Base-by-base conservation (phyloP, 2,329 filamentous ascomycete species). In the Pseudogymnoascus sp. region DNA sequence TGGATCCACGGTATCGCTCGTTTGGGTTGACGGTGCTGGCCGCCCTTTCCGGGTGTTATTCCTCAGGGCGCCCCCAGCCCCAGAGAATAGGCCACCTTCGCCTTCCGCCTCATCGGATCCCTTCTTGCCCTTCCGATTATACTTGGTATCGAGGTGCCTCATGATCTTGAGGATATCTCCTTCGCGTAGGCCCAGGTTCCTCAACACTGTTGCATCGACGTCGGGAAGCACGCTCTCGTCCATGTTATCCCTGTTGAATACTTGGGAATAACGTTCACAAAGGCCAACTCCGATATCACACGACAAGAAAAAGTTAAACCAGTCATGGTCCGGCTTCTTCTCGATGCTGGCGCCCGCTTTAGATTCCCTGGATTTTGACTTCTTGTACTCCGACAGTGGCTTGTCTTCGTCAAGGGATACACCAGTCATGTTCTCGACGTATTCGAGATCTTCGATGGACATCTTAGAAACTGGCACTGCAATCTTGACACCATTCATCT, bases 401-500 rank as follows among this genome's bases (percentile, higher is more conserved):
- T 96, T 97, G 69, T 97, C 91, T 69, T 97, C 93, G 65, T 90
- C 87, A 57, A 97, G 78, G 11, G 92, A 96, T 58, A 91, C 82
- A 35, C 92, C 91, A n/a, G 92, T 94, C 14, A 84, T 79, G 63
- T 83, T 84, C 75, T 99, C 94, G 61, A 99, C 93, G 69, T 95
- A 97, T 74, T 97, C 93, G 38, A 99, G 80, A 74, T 99, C 94
- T 70, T 93, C 89, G 41, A 91, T 81, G 0, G 93, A 95, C 94
- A 99, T 99, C 73, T 99, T 99, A 38, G 85, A 80, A 28, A 97
- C 85, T 2, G 94, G 94, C 3, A 99, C 94, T 7, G 94, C 94
- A 74, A 99, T 99, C 75, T 97, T 97, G 69, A 99, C 91, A 37
- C 94, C 94, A 71, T 99, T 99, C 75, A 91, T 82, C 77, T 99